phyloP scores from a whole-genome alignment of 495 filamentous ascomycete species.

The Penicillium longicatenatum region DNA sequence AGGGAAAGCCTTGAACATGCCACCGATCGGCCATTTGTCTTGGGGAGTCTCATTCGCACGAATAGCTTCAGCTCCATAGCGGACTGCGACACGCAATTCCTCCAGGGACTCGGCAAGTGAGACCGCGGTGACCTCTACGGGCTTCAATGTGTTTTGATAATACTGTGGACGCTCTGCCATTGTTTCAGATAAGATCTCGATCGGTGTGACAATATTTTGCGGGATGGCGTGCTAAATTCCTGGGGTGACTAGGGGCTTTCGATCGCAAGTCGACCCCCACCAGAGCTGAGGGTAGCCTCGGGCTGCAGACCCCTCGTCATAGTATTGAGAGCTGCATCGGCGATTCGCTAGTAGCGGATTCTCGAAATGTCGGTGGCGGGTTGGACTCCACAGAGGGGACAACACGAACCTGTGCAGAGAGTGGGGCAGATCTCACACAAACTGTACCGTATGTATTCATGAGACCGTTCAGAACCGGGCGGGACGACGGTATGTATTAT shows the following conservation, averaged over 20 bases:
- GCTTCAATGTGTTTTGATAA: slow-evolving; percentile 26
- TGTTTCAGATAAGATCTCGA: slow-evolving; percentile 2
- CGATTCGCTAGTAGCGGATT: not conserved
- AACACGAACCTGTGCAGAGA: slow-evolving; percentile 7
- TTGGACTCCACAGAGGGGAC: slow-evolving; percentile 17
- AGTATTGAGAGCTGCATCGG: not conserved
- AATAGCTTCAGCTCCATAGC: slow-evolving; percentile 30
- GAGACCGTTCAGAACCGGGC: no score
- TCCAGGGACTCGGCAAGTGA: slow-evolving; percentile 22
- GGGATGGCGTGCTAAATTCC: slow-evolving; percentile 20
- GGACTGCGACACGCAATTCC: slow-evolving; percentile 33
- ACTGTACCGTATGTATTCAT: no score
- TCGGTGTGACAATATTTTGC: slow-evolving; percentile 1
- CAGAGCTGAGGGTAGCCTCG: not conserved
- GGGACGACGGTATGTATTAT: no score
- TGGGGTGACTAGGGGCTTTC: slow-evolving; percentile 2
- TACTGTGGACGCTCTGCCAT: slow-evolving; percentile 35
- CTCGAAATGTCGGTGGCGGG: slow-evolving; percentile 13
- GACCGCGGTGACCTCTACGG: slow-evolving; percentile 15
- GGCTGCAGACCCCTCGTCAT: not conserved
- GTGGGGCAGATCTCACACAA: slow-evolving; percentile 6
- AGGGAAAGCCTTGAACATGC: slow-evolving; percentile 33
- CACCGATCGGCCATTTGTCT: slow-evolving; percentile 27
- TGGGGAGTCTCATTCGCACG: slow-evolving; percentile 24
- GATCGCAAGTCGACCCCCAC: not conserved